Evolutionary conservation across 805 yeast species (phyloP).

Genomic region (Wickerhamomyces kurtzmanii): DNA sequence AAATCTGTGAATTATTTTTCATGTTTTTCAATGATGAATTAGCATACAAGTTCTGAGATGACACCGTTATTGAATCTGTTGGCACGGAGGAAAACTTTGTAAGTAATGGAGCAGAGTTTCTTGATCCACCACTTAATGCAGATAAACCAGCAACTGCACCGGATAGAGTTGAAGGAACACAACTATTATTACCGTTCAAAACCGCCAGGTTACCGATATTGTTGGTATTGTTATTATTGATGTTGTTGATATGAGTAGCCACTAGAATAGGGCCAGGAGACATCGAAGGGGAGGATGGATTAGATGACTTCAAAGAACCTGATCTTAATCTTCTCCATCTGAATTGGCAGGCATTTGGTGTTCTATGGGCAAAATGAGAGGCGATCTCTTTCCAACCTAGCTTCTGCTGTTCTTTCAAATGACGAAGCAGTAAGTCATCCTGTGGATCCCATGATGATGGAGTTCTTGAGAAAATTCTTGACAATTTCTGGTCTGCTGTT

Average conservation of each 20-base stretch:
- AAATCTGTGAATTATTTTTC: too few species aligned
- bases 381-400: constrained; percentile 89
- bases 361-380: constrained; percentile 65
- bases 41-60: too few species aligned
- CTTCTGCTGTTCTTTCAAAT: constrained; percentile 72
- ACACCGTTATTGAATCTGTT: too few species aligned
- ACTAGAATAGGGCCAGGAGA: too few species aligned
- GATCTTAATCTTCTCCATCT: constrained; percentile 71
- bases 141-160: too few species aligned
- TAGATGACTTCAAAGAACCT: constrained; percentile 24
- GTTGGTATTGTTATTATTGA: constrained; percentile 1
- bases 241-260: constrained; percentile 2
- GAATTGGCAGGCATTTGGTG: constrained; percentile 85
- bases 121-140: too few species aligned
- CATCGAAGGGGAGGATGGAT: constrained; percentile 4
- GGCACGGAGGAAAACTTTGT: too few species aligned
- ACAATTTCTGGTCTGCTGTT: constrained; percentile 12
- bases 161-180: too few species aligned
- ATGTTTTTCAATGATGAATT: too few species aligned
- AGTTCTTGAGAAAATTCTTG: constrained; percentile 19
- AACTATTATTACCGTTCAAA: too few species aligned
- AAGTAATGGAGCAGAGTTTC: too few species aligned
- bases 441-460: constrained; percentile 72
- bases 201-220: too few species aligned
- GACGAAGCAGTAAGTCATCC: constrained; percentile 63